Evolutionary conservation across 768 basidiomycete genomes (phyloP).

Genomic region (Suillus fuscotomentosus): DNA sequence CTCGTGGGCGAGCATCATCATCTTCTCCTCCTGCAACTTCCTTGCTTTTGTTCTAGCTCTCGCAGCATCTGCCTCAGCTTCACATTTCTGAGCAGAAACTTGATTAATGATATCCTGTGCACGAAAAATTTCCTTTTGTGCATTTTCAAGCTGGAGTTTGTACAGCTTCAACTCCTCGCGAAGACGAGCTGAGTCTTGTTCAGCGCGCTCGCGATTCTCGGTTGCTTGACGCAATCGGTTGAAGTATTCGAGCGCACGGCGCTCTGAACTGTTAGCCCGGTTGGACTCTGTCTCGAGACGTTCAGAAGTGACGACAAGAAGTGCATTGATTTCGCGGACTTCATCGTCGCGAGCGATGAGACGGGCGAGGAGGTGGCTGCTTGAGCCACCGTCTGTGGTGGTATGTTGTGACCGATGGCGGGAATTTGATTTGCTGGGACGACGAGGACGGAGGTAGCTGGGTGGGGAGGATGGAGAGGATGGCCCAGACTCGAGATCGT

Average conservation of each 20-base stretch:
- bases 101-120: constrained; percentile 43
- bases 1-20: constrained; percentile 40
- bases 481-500: constrained; percentile 27
- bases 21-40: constrained; percentile 39
- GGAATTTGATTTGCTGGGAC: constrained; percentile 25
- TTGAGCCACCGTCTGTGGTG: constrained; percentile 26
- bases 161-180: constrained; percentile 45
- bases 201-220: constrained; percentile 36
- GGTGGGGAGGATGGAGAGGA: constrained; percentile 26
- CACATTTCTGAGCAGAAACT: constrained; percentile 39
- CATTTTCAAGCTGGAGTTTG: constrained; percentile 44
- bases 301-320: constrained; percentile 23
- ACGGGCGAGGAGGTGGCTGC: constrained; percentile 28
- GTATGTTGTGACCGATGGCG: constrained; percentile 24
- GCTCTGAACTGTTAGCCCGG: constrained; percentile 45
- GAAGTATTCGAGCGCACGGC: constrained; percentile 46
- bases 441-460: constrained; percentile 16
- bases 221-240: constrained; percentile 39
- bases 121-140: constrained; percentile 42
- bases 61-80: constrained; percentile 46
- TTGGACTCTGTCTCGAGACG: constrained; percentile 41
- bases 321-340: constrained; percentile 29
- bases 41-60: constrained; percentile 44
- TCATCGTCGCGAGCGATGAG: constrained; percentile 30
- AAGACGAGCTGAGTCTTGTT: constrained; percentile 36